phyloP scores from a whole-genome alignment of 768 basidiomycete species.

The Gymnopilus dilepis region DNA sequence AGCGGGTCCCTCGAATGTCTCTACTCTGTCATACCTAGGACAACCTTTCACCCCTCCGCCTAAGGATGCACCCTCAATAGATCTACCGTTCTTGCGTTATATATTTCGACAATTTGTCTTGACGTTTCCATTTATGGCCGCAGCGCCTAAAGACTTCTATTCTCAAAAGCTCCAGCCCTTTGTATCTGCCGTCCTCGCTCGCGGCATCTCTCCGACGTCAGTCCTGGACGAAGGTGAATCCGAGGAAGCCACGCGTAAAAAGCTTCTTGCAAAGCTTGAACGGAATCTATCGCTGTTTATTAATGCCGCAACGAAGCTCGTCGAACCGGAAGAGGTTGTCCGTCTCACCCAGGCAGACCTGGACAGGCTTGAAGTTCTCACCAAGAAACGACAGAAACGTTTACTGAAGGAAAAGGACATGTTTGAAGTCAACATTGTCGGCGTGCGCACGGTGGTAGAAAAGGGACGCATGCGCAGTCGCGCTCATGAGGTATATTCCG shows the following conservation, averaged over 20 bases:
- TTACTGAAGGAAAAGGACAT: conserved; percentile 51
- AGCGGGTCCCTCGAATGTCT: conserved; percentile 40
- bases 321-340: conserved; percentile 88
- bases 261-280: conserved; percentile 78
- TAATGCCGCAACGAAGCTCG: conserved; percentile 80
- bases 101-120: conserved; percentile 92
- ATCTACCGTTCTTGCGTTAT: conserved; percentile 89
- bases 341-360: conserved; percentile 86
- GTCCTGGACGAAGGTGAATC: conserved; percentile 59
- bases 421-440: conserved; percentile 92
- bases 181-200: conserved; percentile 77
- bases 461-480: conserved; percentile 87
- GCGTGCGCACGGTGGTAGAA: conserved; percentile 82
- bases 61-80: conserved; percentile 57
- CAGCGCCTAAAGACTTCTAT: conserved; percentile 92
- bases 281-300: conserved; percentile 85
- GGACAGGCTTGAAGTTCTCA: conserved; percentile 73
- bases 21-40: conserved; percentile 86
- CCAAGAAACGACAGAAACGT: conserved; percentile 64
- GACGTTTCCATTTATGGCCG: conserved; percentile 92
- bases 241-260: conserved; percentile 65
- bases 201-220: conserved; percentile 71
- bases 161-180: conserved; percentile 95
- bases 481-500: conserved; percentile 78
- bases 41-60: conserved; percentile 81